Evolutionary conservation across 139 green algal genomes (phyloP).

Genomic region (Tetradesmus lagerheimii): DNA sequence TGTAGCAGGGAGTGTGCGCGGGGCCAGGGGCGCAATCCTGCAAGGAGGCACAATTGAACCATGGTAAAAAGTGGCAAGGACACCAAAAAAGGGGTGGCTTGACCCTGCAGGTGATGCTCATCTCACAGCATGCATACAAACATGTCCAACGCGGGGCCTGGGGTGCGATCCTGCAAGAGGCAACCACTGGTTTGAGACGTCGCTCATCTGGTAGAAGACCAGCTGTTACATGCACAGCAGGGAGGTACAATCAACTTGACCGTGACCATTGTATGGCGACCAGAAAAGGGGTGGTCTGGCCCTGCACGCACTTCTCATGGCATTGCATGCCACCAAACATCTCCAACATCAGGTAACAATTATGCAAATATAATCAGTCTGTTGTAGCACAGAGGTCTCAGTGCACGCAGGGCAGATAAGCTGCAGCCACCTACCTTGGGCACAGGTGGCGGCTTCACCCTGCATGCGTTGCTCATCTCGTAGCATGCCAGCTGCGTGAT

Average conservation of each 20-base stretch:
- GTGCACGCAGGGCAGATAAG: not conserved
- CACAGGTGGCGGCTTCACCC: constrained; percentile 63
- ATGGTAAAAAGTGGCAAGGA: no score
- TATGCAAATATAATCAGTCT: no score
- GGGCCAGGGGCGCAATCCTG: no score
- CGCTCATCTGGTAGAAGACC: constrained; percentile 81
- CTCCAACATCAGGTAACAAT: no score
- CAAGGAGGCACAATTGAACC: not conserved
- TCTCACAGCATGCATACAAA: no score
- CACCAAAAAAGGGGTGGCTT: constrained; percentile 67
- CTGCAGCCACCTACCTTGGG: constrained; percentile 52
- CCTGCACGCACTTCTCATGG: constrained; percentile 66
- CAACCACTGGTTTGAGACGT: no score
- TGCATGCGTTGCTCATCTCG: constrained; percentile 72
- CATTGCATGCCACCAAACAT: constrained; percentile 79
- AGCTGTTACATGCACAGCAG: not conserved
- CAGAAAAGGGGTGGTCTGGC: constrained; percentile 67
- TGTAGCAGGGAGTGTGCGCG: not conserved
- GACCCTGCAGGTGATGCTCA: constrained; percentile 61
- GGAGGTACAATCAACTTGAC: not conserved
- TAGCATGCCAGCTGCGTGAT: constrained; percentile 73
- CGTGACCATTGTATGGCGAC: no score
- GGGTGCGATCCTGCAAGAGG: no score
- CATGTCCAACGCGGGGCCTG: no score
- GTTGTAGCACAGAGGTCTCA: no score